These are phyloP conservation scores for Rhipidocladum racemiflorum DNA, from an alignment of 176 grass and related monocot species.

Conservation along the genomic window DNA sequence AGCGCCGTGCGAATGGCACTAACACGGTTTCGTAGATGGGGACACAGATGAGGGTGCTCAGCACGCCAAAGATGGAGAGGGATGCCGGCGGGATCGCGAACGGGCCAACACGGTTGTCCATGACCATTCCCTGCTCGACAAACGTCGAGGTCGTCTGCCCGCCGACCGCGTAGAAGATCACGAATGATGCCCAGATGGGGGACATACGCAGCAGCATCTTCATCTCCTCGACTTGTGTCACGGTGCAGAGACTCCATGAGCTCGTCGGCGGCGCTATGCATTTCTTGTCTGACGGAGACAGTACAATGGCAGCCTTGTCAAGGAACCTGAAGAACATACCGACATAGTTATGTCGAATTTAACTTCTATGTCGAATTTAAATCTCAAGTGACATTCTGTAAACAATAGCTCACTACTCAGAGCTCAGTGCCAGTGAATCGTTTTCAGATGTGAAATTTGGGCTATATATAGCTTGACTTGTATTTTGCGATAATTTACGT, in stretches of 20 bases:
- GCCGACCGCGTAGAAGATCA: conserved; percentile 26
- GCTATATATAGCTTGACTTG: neutral
- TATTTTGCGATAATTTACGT: neutral
- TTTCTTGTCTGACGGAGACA: neutral
- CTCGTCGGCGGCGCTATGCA: neutral
- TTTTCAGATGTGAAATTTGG: neutral
- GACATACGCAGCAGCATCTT: conserved; percentile 41
- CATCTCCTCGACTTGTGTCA: conserved; percentile 50
- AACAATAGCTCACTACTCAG: no score
- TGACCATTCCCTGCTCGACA: conserved; percentile 34
- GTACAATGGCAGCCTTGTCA: conserved; percentile 40
- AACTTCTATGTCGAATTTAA: neutral
- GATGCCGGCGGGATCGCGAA: conserved; percentile 36
- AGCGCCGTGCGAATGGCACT: conserved; percentile 21
- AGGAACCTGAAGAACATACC: conserved; percentile 22
- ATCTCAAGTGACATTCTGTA: neutral
- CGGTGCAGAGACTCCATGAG: conserved; percentile 36
- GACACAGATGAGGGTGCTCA: conserved; percentile 28
- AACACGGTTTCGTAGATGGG: conserved; percentile 30
- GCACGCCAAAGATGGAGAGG: conserved; percentile 16
- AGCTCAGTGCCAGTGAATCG: neutral
- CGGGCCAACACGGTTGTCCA: conserved; percentile 34
- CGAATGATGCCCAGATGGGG: conserved; percentile 28
- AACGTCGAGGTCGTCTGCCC: conserved; percentile 30
- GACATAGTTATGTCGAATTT: neutral